Evolutionary conservation across 495 filamentous ascomycete species (phyloP).

Genomic region (Neurospora sp.): DNA sequence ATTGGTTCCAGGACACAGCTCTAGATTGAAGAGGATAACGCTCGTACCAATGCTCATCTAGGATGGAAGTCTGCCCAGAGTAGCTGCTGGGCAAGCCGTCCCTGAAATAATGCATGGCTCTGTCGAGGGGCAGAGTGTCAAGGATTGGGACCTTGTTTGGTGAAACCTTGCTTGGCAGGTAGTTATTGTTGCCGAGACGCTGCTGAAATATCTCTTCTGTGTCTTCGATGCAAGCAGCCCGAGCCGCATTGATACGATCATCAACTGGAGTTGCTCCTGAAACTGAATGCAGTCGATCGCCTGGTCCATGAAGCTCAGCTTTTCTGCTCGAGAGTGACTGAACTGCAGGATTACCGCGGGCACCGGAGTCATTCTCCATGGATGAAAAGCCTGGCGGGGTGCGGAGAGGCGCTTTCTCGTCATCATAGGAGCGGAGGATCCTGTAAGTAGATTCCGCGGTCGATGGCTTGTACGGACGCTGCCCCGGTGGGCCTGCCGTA

Average conservation of each 20-base stretch:
- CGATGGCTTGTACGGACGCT: constrained; percentile 26
- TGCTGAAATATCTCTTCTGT: neutral
- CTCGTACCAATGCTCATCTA: constrained; percentile 3
- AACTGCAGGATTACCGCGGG: neutral
- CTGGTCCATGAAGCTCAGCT: neutral
- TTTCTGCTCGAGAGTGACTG: neutral
- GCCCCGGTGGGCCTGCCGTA: constrained; percentile 38
- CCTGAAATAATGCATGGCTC: constrained; percentile 8
- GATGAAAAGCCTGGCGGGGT: neutral
- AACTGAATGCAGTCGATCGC: neutral
- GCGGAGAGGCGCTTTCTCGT: neutral
- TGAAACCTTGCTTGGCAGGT: neutral
- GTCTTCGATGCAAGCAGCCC: neutral
- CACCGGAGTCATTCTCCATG: neutral
- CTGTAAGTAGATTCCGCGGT: constrained; percentile 16
- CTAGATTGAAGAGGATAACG: constrained; percentile 1
- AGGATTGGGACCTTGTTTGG: constrained; percentile 5
- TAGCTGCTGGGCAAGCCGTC: constrained; percentile 10
- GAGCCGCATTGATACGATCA: neutral
- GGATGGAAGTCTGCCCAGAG: neutral
- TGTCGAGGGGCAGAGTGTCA: constrained; percentile 16
- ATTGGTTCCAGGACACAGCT: neutral
- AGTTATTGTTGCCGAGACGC: neutral
- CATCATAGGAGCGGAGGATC: neutral
- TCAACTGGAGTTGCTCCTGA: neutral